These are phyloP conservation scores for Penicillium sp. DNA, from an alignment of 2,329 filamentous ascomycete genomes.

Conservation along the genomic window DNA sequence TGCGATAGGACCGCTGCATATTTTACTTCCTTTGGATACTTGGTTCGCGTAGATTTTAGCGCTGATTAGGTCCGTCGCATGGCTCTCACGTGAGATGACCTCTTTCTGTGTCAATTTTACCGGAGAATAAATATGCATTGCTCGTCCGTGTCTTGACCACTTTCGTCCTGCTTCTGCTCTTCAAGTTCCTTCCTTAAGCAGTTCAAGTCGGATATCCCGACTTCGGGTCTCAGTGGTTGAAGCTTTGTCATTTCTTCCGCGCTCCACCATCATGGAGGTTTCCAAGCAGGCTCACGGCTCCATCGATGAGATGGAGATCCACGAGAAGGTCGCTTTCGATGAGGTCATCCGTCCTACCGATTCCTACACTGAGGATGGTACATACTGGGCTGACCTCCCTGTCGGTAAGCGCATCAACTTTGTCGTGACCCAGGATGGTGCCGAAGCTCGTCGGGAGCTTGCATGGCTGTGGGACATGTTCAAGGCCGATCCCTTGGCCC, in stretches of 20 bases:
- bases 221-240: background rate
- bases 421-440: slow-evolving; percentile 64
- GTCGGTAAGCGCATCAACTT: slow-evolving; percentile 65
- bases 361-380: slow-evolving; percentile 71
- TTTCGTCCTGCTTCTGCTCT: background rate
- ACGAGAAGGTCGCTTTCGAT: slow-evolving; percentile 63
- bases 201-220: background rate
- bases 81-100: background rate
- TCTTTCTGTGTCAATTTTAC: background rate
- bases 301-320: slow-evolving; percentile 49
- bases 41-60: slow-evolving; percentile 3
- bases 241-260: background rate
- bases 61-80: background rate
- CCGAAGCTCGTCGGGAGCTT: slow-evolving; percentile 65
- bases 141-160: background rate
- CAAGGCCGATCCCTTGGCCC: slow-evolving; percentile 77
- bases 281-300: slow-evolving; percentile 35
- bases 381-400: slow-evolving; percentile 89
- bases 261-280: slow-evolving; percentile 10
- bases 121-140: background rate
- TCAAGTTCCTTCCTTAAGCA: background rate
- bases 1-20: slow-evolving; percentile 6
- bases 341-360: slow-evolving; percentile 82
- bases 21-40: background rate
- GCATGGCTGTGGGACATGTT: slow-evolving; percentile 66